Evolutionary conservation across 352 stramenopile species (phyloP).

Genomic region (Pythium folliculosum): DNA sequence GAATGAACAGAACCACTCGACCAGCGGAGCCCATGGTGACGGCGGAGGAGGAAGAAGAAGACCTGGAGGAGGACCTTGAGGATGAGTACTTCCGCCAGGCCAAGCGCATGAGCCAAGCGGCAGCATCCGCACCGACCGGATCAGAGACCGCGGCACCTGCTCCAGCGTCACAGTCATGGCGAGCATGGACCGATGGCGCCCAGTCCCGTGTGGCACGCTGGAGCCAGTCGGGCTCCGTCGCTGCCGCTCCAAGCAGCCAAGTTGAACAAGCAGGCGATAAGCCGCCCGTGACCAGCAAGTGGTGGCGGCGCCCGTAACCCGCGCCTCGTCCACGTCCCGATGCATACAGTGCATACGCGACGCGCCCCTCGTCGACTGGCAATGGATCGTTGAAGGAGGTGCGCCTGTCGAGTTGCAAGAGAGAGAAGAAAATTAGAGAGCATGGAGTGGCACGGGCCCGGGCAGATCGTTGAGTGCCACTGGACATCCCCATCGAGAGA

Average conservation of each 20-base stretch:
- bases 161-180: constrained; percentile 5
- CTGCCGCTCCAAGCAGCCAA: not conserved
- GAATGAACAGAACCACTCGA: not conserved
- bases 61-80: constrained; percentile 11
- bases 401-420: constrained; percentile 9
- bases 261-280: not conserved
- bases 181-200: constrained; percentile 9
- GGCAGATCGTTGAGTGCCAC: too few relatives aligned
- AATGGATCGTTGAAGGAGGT: not conserved
- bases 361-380: not conserved
- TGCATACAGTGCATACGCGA: too few relatives aligned
- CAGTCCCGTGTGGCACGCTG: constrained; percentile 20
- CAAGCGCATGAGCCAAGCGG: constrained; percentile 20
- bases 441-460: not conserved
- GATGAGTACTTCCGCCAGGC: constrained; percentile 25
- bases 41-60: not conserved
- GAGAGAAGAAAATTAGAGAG: not conserved
- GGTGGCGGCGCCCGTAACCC: constrained; percentile 17
- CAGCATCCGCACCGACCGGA: not conserved
- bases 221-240: constrained; percentile 6
- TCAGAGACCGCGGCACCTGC: not conserved
- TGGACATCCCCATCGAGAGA: not conserved
- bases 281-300: constrained; percentile 20
- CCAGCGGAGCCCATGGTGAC: not conserved
- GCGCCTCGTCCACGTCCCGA: too few relatives aligned